These are phyloP conservation scores for Fusarium gaditjirri DNA, from an alignment of 2,329 filamentous ascomycete species.

Conservation along the genomic window DNA sequence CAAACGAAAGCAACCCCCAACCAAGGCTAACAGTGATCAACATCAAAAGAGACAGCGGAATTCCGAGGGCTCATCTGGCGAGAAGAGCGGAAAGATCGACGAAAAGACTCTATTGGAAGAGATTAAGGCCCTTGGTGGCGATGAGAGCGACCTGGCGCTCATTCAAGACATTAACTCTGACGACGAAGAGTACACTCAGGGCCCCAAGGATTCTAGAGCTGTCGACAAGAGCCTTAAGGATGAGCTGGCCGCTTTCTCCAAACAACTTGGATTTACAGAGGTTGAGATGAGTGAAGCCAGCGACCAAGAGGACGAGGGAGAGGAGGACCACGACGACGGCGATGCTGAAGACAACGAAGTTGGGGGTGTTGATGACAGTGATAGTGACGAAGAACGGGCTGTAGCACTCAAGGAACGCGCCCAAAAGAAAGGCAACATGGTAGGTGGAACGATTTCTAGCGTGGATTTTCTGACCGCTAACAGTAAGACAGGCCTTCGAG, in stretches of 20 bases:
- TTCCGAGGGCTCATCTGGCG: slow-evolving; percentile 35
- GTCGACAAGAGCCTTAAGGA: slow-evolving; percentile 56
- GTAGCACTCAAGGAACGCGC: slow-evolving; percentile 47
- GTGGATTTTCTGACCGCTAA: slow-evolving; percentile 49
- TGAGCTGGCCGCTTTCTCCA: slow-evolving; percentile 52
- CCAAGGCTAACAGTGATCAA: slow-evolving; percentile 48
- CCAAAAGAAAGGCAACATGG: slow-evolving; percentile 49
- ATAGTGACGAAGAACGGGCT: slow-evolving; percentile 44
- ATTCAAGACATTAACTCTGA: slow-evolving; percentile 63
- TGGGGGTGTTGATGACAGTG: slow-evolving; percentile 19
- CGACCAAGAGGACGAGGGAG: slow-evolving; percentile 51
- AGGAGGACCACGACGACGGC: slow-evolving; percentile 49
- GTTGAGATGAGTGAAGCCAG: slow-evolving; percentile 50
- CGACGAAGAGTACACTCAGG: slow-evolving; percentile 50
- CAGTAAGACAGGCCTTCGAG: slow-evolving; percentile 62
- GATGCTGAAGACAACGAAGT: slow-evolving; percentile 48
- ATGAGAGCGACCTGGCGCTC: slow-evolving; percentile 71
- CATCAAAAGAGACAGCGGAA: slow-evolving; percentile 54
- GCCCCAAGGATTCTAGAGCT: slow-evolving; percentile 43
- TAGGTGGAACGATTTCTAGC: slow-evolving; percentile 38
- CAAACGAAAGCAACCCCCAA: slow-evolving; percentile 58
- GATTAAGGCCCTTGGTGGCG: slow-evolving; percentile 72
- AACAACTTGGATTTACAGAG: slow-evolving; percentile 52
- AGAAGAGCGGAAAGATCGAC: slow-evolving; percentile 43
- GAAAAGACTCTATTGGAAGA: slow-evolving; percentile 66